A percentile compares a stretch with the other conserved stretches of the same genome.
Evolutionary conservation across 345 rosid species (phyloP).

Genomic region (Isatis tinctoria): DNA sequence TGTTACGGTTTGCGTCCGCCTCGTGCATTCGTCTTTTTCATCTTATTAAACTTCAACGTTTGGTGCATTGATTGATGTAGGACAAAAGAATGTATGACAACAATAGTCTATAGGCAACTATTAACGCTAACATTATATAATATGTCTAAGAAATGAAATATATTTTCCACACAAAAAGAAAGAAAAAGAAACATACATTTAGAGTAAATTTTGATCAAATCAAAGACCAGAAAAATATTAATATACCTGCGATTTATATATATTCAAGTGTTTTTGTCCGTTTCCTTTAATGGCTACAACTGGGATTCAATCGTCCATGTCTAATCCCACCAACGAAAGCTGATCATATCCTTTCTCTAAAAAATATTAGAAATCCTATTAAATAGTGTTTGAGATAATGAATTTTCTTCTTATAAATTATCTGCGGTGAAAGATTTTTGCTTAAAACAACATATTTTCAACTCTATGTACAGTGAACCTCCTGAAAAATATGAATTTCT

Average conservation of each 20-base stretch:
- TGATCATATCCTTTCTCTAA: background rate
- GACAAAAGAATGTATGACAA: constrained; percentile 3
- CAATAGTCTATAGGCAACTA: constrained; percentile 4
- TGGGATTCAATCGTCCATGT: background rate
- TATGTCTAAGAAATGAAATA: background rate
- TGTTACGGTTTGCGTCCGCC: constrained; percentile 30
- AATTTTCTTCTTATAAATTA: background rate
- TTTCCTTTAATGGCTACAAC: background rate
- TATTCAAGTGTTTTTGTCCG: background rate
- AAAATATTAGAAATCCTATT: background rate
- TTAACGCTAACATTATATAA: constrained; percentile 9
- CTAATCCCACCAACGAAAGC: constrained; percentile 4
- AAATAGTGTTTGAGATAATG: background rate
- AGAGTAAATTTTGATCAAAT: constrained; percentile 1
- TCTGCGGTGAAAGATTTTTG: background rate
- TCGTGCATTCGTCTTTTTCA: constrained; percentile 26
- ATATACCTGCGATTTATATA: background rate
- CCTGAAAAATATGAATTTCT: background rate
- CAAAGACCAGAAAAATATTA: background rate
- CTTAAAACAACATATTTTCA: background rate
- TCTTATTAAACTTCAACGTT: constrained; percentile 13
- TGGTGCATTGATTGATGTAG: constrained; percentile 32
- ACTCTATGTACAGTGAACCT: background rate
- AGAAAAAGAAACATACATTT: background rate
- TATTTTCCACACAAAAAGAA: background rate